Base-by-base conservation (phyloP, 148 eudicot genomes). In the Nepenthes gracilis region DNA sequence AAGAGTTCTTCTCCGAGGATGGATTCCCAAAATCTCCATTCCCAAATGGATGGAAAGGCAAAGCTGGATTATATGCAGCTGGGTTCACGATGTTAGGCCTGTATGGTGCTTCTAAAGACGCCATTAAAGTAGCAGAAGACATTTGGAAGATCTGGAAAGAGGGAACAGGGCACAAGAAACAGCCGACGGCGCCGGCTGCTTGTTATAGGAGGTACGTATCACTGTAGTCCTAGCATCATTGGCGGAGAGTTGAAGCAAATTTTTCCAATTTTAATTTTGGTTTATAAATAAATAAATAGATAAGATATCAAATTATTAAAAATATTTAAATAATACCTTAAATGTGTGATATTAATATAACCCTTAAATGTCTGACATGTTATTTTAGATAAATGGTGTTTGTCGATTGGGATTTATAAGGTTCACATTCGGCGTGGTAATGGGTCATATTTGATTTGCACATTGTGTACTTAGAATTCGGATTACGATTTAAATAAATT, bases 41-140 rank as follows among this genome's bases (percentile, higher is more conserved):
- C 47, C 96, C 96, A 55, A 78, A 83, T 62, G 90, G 96, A 1
- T 89, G 96, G 96, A 89, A 86, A 65, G 96, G 96, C 8, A 81
- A 81, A 67, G 72, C 67, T 4, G 96, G 96, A 35, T 63, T 89
- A 9, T 89, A 89, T 60, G 90, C 96, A 63, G 93, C 77, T 60
- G 96, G 96, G 32, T 89, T 89, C 74, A 86, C 96, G 55, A 81
- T 72, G 55, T 74, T 86, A 80, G 96, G 96, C 0, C 68, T 89
- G 11, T 86, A 85, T 12, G 96, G 96, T 61, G 90, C 96, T 71
- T 83, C 96, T 33, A 38, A 77, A 54, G 96, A 89, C 63, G 96
- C 96, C 6, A 60, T 73, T 23, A 80, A 68, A 72, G 85, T 86
- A 8, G 84, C 96, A 38, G 80, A 80, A 69, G 96, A 89, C 49